Base-by-base conservation (phyloP, 192 early-diverging fungal genomes). In the Coemansia sp. region DNA sequence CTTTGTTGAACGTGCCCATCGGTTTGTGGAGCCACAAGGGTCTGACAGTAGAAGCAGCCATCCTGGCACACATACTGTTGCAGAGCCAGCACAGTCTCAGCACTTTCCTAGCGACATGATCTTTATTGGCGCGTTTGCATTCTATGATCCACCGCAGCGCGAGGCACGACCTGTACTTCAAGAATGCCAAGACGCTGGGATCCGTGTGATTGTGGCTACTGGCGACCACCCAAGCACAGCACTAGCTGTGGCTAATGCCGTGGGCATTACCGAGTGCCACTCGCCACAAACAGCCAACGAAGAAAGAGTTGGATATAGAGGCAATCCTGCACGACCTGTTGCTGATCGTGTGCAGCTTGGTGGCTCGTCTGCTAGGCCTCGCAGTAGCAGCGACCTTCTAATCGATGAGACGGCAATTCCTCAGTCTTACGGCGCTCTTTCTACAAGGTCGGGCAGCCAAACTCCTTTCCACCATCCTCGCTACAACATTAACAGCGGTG, bases 161-260 rank as follows among this genome's bases (percentile, higher is more conserved):
- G 75, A 70, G n/a, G 75, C 80, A 7, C 61, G 67, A 29, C 68
- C 67, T 21, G 71, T 69, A 39, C 40, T 83, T 18, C 64, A 61
- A 12, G 72, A 73, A 33, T 77, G 76, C 64, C 75, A 72, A 63
- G 69, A 71, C 23, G 68, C 76, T 7, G 81, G 81, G 2, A 75
- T 83, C 42, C 81, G 76, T 28, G 72, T 83, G 15, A 69, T 79
- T 42, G 40, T 83, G 9, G 71, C 75, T 8, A 75, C 81, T 3
- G 81, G 81, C 52, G 81, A 83, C 59, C 76, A 74, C 37, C 68
- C 71, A 15, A 67, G 71, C 66, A 79, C 74, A 7, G 77, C 77
- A 7, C 35, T 74, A 40, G 64, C 74, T 6, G 71, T 77, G n/a
- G 74, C 70, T 0, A 72, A 37, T 35, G 73, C 69, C 5, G 82